phyloP scores from a whole-genome alignment of 768 basidiomycete genomes.

The Porpolomopsis calyptriformis region DNA sequence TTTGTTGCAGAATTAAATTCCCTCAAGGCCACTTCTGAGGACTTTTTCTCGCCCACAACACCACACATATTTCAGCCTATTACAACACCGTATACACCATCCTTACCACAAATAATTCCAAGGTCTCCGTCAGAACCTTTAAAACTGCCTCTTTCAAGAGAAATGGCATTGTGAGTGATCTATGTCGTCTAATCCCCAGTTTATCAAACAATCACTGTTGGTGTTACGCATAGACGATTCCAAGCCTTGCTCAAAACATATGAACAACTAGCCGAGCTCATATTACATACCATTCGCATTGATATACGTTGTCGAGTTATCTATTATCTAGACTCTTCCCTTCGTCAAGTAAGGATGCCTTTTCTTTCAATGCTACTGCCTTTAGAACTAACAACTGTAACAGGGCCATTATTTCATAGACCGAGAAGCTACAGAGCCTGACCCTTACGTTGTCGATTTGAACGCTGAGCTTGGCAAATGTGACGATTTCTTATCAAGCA shows the following conservation, averaged over 20 bases:
- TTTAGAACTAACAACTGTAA: constrained; percentile 9
- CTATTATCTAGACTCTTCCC: constrained; percentile 69
- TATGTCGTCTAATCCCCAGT: not conserved
- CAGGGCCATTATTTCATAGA: constrained; percentile 82
- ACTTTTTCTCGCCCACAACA: constrained; percentile 40
- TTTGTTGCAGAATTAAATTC: constrained; percentile 62
- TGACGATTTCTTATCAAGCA: constrained; percentile 56
- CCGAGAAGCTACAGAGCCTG: constrained; percentile 82
- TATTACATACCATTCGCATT: constrained; percentile 77
- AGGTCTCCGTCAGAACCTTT: constrained; percentile 37
- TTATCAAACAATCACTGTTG: constrained; percentile 5
- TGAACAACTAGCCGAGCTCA: constrained; percentile 76
- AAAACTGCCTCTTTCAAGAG: constrained; percentile 67
- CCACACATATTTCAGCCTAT: constrained; percentile 40
- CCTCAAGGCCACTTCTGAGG: constrained; percentile 55
- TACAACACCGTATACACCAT: constrained; percentile 36
- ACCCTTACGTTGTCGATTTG: constrained; percentile 78
- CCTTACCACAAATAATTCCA: constrained; percentile 32
- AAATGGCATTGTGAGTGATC: constrained; percentile 77
- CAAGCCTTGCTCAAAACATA: constrained; percentile 86
- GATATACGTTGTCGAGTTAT: constrained; percentile 81
- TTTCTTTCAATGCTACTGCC: constrained; percentile 6
- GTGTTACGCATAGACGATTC: constrained; percentile 53
- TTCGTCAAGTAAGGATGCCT: constrained; percentile 48
- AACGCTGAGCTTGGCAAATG: constrained; percentile 69